A percentile compares a stretch with the other conserved stretches of the same genome.
phyloP scores from a whole-genome alignment of 345 rosid species.

The Eutrema yunnanense region DNA sequence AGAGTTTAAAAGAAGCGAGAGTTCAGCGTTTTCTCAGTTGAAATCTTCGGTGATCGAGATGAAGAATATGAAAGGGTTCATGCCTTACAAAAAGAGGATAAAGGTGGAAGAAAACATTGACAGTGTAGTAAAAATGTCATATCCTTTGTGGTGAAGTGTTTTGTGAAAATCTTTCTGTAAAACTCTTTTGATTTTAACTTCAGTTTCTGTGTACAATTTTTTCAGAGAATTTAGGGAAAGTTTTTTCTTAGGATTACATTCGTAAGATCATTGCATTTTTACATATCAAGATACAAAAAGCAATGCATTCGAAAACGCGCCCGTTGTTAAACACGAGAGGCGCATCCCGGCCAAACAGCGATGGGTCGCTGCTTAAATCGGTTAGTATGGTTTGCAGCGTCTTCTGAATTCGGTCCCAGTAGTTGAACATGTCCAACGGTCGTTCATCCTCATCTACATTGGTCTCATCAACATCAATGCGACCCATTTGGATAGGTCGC shows the following conservation, averaged over 20 bases:
- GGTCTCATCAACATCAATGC: no score
- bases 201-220: conserved; percentile 3
- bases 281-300: no score
- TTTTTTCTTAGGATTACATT: neutral
- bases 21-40: conserved; percentile 33
- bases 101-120: conserved; percentile 24
- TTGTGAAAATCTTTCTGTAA: conserved; percentile 10
- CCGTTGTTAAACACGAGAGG: no score
- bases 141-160: conserved; percentile 14
- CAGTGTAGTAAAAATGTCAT: conserved; percentile 5
- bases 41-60: conserved; percentile 12
- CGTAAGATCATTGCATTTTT: conserved; percentile 1
- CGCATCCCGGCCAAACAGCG: no score
- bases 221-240: conserved; percentile 7
- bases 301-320: no score
- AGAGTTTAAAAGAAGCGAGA: conserved; percentile 33
- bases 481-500: no score
- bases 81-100: conserved; percentile 52
- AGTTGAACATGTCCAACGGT: no score
- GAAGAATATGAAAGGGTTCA: conserved; percentile 44
- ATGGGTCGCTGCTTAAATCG: no score
- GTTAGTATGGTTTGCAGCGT: no score
- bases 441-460: no score
- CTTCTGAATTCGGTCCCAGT: no score
- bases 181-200: conserved; percentile 16